A percentile compares a stretch with the other conserved stretches of the same genome.
Evolutionary conservation across 2,329 filamentous ascomycete species (phyloP).

Genomic region (Penicillium sp.): DNA sequence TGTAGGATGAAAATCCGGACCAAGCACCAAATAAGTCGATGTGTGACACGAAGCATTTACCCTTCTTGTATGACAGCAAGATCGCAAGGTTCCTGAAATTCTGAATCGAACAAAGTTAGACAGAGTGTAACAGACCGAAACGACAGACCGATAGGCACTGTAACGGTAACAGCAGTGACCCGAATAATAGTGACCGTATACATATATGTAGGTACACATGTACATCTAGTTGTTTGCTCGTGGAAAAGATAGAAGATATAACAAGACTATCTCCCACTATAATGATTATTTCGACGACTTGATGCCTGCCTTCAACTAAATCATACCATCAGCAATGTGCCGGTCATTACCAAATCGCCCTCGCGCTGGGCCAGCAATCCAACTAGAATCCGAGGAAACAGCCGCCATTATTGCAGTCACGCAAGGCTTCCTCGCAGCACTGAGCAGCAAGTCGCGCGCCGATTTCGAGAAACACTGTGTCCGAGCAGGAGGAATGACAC

Average conservation of each 20-base stretch:
- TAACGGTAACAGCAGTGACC: slow-evolving; percentile 2
- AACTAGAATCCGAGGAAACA: slow-evolving; percentile 13
- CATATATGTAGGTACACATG: neutral
- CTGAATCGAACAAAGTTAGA: neutral
- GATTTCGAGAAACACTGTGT: slow-evolving; percentile 37
- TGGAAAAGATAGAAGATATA: neutral
- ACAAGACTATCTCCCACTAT: neutral
- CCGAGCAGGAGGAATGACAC: slow-evolving; percentile 34
- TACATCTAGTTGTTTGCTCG: neutral
- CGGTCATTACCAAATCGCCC: slow-evolving; percentile 9
- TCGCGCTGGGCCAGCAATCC: neutral
- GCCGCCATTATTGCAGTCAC: slow-evolving; percentile 28
- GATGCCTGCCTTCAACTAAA: neutral
- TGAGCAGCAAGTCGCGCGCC: slow-evolving; percentile 29
- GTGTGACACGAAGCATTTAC: neutral
- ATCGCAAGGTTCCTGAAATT: neutral
- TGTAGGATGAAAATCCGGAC: neutral
- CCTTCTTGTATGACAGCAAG: neutral
- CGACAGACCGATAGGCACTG: neutral
- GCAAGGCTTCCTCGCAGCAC: slow-evolving; percentile 30
- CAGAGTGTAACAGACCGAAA: neutral
- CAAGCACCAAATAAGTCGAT: neutral
- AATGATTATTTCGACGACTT: neutral
- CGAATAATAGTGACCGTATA: neutral
- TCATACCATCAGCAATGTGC: slow-evolving; percentile 12